Conservation (phyloP, 768 basidiomycete genomes). For the Erythrobasidium yunnanense region DNA sequence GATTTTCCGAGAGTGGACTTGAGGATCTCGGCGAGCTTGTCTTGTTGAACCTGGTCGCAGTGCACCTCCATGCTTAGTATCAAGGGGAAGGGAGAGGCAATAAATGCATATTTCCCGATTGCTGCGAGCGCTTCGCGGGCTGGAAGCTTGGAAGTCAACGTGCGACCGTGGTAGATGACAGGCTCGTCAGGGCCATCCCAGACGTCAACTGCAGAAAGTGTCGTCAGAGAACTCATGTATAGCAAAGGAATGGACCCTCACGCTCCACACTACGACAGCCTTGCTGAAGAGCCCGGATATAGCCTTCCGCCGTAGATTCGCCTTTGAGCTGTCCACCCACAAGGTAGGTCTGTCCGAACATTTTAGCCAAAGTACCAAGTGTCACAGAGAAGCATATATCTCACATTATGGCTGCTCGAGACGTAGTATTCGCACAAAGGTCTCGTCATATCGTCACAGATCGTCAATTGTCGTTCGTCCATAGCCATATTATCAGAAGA, state of each 20-base stretch:
- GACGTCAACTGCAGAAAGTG: slow-evolving; percentile 61
- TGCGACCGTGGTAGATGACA: slow-evolving; percentile 77
- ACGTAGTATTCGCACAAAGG: slow-evolving; percentile 80
- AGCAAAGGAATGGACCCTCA: slow-evolving; percentile 44
- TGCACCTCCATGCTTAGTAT: slow-evolving; percentile 90
- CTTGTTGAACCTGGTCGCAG: slow-evolving; percentile 67
- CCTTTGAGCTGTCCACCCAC: slow-evolving; percentile 67
- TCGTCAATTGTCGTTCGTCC: slow-evolving; percentile 42
- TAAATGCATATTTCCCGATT: slow-evolving; percentile 78
- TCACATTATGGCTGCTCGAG: slow-evolving; percentile 71
- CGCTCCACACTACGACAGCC: slow-evolving; percentile 89
- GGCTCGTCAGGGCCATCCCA: slow-evolving; percentile 71
- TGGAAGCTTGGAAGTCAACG: slow-evolving; percentile 70
- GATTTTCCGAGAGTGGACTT: slow-evolving; percentile 51
- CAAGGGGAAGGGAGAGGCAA: slow-evolving; percentile 78
- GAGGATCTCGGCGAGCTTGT: slow-evolving; percentile 66
- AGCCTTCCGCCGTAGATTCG: slow-evolving; percentile 78
- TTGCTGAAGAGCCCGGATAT: slow-evolving; percentile 78
- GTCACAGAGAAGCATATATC: no score
- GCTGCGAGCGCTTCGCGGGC: slow-evolving; percentile 71
- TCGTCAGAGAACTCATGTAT: not conserved
- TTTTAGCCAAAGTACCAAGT: no score
- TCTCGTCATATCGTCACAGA: slow-evolving; percentile 74
- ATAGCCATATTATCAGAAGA: slow-evolving; percentile 64
- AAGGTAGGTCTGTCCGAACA: slow-evolving; percentile 54